Evolutionary conservation across 495 filamentous ascomycete genomes (phyloP).

Genomic region (Recurvomyces mirabilis): DNA sequence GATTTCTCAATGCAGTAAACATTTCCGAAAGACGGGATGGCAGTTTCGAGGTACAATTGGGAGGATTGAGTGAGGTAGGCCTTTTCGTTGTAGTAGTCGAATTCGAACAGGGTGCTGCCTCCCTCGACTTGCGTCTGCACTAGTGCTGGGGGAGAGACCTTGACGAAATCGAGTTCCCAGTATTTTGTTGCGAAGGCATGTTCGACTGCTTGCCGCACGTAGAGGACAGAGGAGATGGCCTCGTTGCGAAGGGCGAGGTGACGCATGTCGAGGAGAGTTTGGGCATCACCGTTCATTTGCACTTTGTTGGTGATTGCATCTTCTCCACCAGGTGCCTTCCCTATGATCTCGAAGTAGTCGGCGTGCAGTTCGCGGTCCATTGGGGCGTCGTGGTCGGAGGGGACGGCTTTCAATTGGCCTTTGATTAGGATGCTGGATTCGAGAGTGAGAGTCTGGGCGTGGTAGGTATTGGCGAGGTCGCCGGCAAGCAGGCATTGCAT

Average conservation of each 20-base stretch:
- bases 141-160: constrained; percentile 88
- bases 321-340: constrained; percentile 69
- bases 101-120: constrained; percentile 84
- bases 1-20: constrained; percentile 98
- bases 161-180: constrained; percentile 62
- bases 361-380: constrained; percentile 86
- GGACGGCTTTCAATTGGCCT: constrained; percentile 82
- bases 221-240: constrained; percentile 75
- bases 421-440: constrained; percentile 81
- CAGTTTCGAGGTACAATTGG: constrained; percentile 96
- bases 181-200: constrained; percentile 75
- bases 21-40: constrained; percentile 77
- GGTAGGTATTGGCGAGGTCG: constrained; percentile 79
- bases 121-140: constrained; percentile 99
- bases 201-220: constrained; percentile 76
- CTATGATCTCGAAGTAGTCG: constrained; percentile 82
- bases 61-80: constrained; percentile 95
- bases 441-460: constrained; percentile 75
- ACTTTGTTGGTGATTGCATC: constrained; percentile 92
- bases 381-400: constrained; percentile 65
- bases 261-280: constrained; percentile 75
- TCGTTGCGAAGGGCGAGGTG: constrained; percentile 90
- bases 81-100: constrained; percentile 88
- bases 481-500: constrained; percentile 83
- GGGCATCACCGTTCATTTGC: constrained; percentile 63